These are phyloP conservation scores for Trifolium fragiferum DNA, from an alignment of 306 rosid species.

Conservation along the genomic window DNA sequence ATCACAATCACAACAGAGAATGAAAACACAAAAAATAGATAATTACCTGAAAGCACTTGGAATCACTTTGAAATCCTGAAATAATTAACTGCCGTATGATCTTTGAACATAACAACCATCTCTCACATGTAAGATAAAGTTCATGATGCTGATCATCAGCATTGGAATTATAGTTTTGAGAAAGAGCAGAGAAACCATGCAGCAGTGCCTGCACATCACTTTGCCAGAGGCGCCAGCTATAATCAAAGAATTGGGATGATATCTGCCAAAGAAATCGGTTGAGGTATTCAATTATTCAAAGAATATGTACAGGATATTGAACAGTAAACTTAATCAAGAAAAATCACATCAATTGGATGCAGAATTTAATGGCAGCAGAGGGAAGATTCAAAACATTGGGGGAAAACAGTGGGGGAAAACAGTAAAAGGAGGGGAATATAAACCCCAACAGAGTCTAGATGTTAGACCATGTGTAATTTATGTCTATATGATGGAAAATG, in stretches of 20 bases:
- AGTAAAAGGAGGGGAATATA: not conserved
- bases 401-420: not conserved
- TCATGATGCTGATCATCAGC: conserved; percentile 71
- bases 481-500: conserved; percentile 1
- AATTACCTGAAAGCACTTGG: conserved; percentile 82
- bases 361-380: conserved; percentile 13
- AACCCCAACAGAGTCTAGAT: conserved; percentile 32
- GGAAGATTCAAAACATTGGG: conserved; percentile 2
- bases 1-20: conserved; percentile 7
- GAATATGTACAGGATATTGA: conserved; percentile 16
- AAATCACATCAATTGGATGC: conserved; percentile 26
- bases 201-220: conserved; percentile 79
- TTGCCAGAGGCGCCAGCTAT: conserved; percentile 97
- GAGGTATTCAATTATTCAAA: conserved; percentile 27
- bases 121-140: conserved; percentile 83
- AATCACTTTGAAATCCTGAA: conserved; percentile 94
- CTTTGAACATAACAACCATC: conserved; percentile 92
- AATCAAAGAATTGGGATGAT: conserved; percentile 89
- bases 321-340: conserved; percentile 32
- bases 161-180: conserved; percentile 68
- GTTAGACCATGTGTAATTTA: conserved; percentile 23
- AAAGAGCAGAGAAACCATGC: conserved; percentile 76
- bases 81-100: conserved; percentile 80
- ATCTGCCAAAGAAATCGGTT: conserved; percentile 68
- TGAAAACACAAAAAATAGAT: conserved; percentile 24